These are phyloP conservation scores for Kluyveromyces starmeri DNA, from an alignment of 805 yeast genomes.

Conservation along the genomic window DNA sequence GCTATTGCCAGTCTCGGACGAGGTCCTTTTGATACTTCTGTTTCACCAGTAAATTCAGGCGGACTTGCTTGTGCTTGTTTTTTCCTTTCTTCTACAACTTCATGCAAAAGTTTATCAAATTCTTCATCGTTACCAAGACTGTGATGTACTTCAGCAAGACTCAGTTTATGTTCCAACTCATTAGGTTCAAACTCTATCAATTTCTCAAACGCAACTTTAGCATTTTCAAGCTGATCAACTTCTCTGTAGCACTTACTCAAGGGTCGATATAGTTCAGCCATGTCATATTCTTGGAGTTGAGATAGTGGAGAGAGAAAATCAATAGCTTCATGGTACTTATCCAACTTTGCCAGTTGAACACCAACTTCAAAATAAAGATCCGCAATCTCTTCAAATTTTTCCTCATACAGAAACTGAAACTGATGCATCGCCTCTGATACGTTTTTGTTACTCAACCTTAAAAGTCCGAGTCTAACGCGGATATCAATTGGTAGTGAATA, in stretches of 20 bases:
- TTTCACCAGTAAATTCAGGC: neutral
- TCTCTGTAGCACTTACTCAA: slow-evolving; percentile 75
- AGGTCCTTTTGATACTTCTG: neutral
- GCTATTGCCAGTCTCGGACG: slow-evolving; percentile 6
- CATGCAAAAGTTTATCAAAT: slow-evolving; percentile 46
- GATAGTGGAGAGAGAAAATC: slow-evolving; percentile 52
- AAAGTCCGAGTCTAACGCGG: slow-evolving; percentile 66
- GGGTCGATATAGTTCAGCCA: slow-evolving; percentile 39
- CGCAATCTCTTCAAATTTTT: slow-evolving; percentile 49
- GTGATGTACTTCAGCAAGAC: slow-evolving; percentile 74
- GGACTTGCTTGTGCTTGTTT: slow-evolving; percentile 18
- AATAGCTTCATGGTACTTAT: slow-evolving; percentile 68
- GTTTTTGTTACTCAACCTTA: slow-evolving; percentile 58
- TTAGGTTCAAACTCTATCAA: slow-evolving; percentile 49
- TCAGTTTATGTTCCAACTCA: slow-evolving; percentile 64
- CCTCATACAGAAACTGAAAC: slow-evolving; percentile 48
- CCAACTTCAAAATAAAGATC: slow-evolving; percentile 79
- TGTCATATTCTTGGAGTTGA: slow-evolving; percentile 42
- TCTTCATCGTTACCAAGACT: slow-evolving; percentile 50
- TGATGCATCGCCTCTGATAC: slow-evolving; percentile 67
- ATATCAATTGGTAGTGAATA: slow-evolving; percentile 75
- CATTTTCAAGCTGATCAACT: slow-evolving; percentile 56
- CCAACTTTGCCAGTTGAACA: slow-evolving; percentile 55
- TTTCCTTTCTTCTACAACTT: slow-evolving; percentile 39
- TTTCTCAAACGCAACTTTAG: slow-evolving; percentile 48